Conservation (phyloP, 2,329 filamentous ascomycete species). For the Beauveria varroae region DNA sequence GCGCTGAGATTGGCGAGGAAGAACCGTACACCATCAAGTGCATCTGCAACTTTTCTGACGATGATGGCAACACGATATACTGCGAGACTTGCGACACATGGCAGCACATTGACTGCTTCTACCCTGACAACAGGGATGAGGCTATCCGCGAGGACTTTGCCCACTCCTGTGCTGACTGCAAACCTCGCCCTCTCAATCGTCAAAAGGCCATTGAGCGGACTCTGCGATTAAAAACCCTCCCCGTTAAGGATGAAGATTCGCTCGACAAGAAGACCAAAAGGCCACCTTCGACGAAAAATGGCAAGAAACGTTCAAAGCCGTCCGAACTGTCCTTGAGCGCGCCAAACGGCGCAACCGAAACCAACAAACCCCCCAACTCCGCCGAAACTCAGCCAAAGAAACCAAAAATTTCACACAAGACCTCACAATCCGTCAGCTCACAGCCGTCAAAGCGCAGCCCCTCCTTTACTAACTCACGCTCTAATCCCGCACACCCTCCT, state of each 20-base stretch:
- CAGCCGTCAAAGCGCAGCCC: slow-evolving; percentile 58
- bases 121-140: slow-evolving; percentile 64
- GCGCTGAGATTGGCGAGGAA: slow-evolving; percentile 54
- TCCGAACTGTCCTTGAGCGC: slow-evolving; percentile 60
- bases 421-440: slow-evolving; percentile 69
- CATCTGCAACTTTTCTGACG: slow-evolving; percentile 87
- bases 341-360: slow-evolving; percentile 51
- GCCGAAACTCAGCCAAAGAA: slow-evolving; percentile 62
- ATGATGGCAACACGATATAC: slow-evolving; percentile 95
- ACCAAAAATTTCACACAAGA: slow-evolving; percentile 71
- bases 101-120: slow-evolving; percentile 98
- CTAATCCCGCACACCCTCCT: slow-evolving; percentile 51
- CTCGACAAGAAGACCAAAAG: slow-evolving; percentile 68
- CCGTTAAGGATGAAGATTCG: slow-evolving; percentile 35
- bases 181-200: slow-evolving; percentile 66
- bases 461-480: slow-evolving; percentile 54
- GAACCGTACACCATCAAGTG: slow-evolving; percentile 95
- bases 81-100: slow-evolving; percentile 95
- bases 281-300: slow-evolving; percentile 70
- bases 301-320: slow-evolving; percentile 73
- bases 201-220: slow-evolving; percentile 65
- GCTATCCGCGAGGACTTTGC: slow-evolving; percentile 63
- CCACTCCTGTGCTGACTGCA: slow-evolving; percentile 86
- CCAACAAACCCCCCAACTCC: slow-evolving; percentile 37
- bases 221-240: slow-evolving; percentile 49